These are phyloP conservation scores for Nidularia sp. DNA, from an alignment of 768 basidiomycete species.

Conservation along the genomic window DNA sequence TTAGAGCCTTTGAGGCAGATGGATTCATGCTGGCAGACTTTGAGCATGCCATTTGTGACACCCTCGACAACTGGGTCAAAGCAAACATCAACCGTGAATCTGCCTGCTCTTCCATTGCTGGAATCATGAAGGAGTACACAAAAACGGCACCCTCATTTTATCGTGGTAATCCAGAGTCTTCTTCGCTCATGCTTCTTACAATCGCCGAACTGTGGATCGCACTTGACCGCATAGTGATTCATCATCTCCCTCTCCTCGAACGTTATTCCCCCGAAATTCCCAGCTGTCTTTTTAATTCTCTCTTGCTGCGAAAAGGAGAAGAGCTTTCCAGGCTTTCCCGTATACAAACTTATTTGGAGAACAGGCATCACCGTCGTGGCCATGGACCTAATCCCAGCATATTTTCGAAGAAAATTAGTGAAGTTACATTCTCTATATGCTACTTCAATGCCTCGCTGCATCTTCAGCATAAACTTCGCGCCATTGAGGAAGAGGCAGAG, in stretches of 20 bases:
- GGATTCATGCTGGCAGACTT: slow-evolving; percentile 26
- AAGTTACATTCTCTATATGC: slow-evolving; percentile 24
- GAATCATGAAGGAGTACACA: slow-evolving; percentile 20
- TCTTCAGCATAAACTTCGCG: slow-evolving; percentile 14
- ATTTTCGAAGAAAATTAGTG: slow-evolving; percentile 17
- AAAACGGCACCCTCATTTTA: slow-evolving; percentile 14
- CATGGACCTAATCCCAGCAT: slow-evolving; percentile 18
- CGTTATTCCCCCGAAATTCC: slow-evolving; percentile 45
- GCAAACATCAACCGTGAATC: slow-evolving; percentile 7
- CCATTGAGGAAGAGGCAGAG: slow-evolving; percentile 22
- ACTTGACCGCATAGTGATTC: slow-evolving; percentile 31
- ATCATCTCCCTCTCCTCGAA: slow-evolving; percentile 29
- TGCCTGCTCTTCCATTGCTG: slow-evolving; percentile 12
- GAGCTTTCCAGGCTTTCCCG: slow-evolving; percentile 19
- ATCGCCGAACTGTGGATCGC: slow-evolving; percentile 45
- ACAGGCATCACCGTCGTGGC: slow-evolving; percentile 13
- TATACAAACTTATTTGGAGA: slow-evolving; percentile 23
- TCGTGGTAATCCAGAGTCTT: slow-evolving; percentile 26
- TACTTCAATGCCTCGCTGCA: slow-evolving; percentile 20
- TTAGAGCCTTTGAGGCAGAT: slow-evolving; percentile 1
- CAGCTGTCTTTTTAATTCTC: slow-evolving; percentile 25
- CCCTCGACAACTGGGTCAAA: slow-evolving; percentile 27
- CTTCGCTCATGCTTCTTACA: slow-evolving; percentile 41
- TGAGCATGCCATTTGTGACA: slow-evolving; percentile 23
- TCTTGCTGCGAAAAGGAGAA: slow-evolving; percentile 31